Evolutionary conservation across 371 early-diverging fungal species (phyloP).

Genomic region (Phascolomyces articulosus): DNA sequence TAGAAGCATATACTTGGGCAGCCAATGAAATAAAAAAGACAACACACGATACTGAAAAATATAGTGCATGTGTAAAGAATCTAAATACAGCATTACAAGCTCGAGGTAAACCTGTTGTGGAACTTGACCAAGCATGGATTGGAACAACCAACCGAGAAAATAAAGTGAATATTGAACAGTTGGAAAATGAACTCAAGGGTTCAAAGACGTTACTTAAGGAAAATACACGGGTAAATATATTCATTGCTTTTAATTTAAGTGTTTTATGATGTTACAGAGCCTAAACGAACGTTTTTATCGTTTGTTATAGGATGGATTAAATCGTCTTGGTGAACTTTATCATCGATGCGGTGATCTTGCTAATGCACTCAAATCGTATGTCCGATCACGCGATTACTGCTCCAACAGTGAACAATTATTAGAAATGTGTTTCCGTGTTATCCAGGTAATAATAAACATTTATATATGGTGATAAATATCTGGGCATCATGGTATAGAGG

Average conservation of each 20-base stretch:
- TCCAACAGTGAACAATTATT: constrained; percentile 72
- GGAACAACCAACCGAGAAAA: constrained; percentile 47
- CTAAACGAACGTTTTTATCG: too few species aligned
- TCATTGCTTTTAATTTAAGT: too few species aligned
- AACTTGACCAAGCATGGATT: constrained; percentile 64
- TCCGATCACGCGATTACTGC: constrained; percentile 79
- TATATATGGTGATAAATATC: too few species aligned
- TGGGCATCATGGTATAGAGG: too few species aligned
- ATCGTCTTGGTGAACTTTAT: constrained; percentile 71
- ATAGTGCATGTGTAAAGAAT: constrained; percentile 43
- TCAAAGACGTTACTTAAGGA: constrained; percentile 80
- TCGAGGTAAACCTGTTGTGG: constrained; percentile 30
- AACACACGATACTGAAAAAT: constrained; percentile 58
- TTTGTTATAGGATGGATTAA: constrained; percentile 1
- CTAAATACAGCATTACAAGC: constrained; percentile 56
- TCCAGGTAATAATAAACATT: constrained; percentile 58
- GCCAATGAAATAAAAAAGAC: constrained; percentile 56
- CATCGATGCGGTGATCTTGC: constrained; percentile 71
- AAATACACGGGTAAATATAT: constrained; percentile 80
- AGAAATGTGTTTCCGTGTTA: constrained; percentile 82
- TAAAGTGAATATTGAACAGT: constrained; percentile 55
- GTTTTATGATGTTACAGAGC: too few species aligned
- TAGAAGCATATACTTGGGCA: constrained; percentile 71
- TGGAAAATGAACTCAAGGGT: constrained; percentile 77
- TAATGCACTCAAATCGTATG: constrained; percentile 70